phyloP scores from a whole-genome alignment of 768 basidiomycete genomes.

The Amanita rimosa region DNA sequence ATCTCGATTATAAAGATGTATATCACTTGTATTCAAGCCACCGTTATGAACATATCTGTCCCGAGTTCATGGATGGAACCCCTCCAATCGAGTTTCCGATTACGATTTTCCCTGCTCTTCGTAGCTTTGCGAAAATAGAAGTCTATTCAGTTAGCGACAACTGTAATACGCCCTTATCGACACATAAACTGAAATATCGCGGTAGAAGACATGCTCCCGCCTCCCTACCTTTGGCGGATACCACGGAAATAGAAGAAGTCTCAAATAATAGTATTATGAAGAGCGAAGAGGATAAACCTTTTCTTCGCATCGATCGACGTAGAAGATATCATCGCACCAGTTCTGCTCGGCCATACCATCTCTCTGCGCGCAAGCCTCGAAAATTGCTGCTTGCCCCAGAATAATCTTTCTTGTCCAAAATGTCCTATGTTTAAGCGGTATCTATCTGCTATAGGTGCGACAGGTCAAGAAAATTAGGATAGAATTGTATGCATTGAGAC shows the following conservation, averaged over 20 bases:
- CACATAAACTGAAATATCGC: not conserved
- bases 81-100: not conserved
- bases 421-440: too few relatives aligned
- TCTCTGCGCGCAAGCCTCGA: not conserved
- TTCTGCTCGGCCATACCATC: not conserved
- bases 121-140: not conserved
- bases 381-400: conserved; percentile 2
- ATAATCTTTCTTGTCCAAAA: not conserved
- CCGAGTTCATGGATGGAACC: not conserved
- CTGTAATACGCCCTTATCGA: not conserved
- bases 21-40: not conserved
- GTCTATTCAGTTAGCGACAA: not conserved
- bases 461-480: too few relatives aligned
- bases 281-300: not conserved
- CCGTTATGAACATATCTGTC: not conserved
- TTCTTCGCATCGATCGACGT: not conserved
- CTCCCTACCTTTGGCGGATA: not conserved
- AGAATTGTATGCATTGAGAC: too few relatives aligned
- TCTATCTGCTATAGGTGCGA: too few relatives aligned
- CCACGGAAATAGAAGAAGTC: conserved; percentile 1
- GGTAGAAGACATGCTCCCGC: not conserved
- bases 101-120: not conserved
- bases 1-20: not conserved
- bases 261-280: not conserved
- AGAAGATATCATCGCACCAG: not conserved